phyloP scores from a whole-genome alignment of 257 asterid genomes.

The Apocynum venetum region DNA sequence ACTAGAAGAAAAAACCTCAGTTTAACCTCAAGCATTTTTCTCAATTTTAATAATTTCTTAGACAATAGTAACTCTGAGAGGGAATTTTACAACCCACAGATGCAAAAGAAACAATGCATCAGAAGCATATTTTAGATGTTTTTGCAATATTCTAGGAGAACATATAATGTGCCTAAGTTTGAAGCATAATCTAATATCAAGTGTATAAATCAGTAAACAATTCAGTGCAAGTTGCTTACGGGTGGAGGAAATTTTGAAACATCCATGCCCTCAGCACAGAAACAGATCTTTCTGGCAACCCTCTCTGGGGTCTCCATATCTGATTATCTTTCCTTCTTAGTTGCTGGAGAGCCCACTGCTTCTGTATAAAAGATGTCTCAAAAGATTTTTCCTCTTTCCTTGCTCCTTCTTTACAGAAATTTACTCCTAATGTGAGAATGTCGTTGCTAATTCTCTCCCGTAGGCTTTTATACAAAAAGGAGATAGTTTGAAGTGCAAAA shows the following conservation, averaged over 20 bases:
- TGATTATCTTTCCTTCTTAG: conserved; percentile 68
- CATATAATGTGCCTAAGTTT: background rate
- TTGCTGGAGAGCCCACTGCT: conserved; percentile 90
- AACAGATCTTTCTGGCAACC: conserved; percentile 87
- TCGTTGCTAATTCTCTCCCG: conserved; percentile 68
- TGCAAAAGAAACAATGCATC: background rate
- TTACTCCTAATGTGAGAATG: conserved; percentile 62
- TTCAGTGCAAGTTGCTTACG: conserved; percentile 43
- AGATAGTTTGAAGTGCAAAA: conserved; percentile 66
- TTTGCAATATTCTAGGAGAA: background rate
- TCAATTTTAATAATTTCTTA: background rate
- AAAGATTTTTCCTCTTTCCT: conserved; percentile 41
- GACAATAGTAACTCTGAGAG: background rate
- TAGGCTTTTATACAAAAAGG: conserved; percentile 58
- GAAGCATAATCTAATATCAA: conserved; percentile 5
- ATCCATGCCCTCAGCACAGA: conserved; percentile 92
- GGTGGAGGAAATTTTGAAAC: conserved; percentile 96
- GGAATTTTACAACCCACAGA: background rate
- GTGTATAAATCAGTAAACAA: background rate
- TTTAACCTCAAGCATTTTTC: background rate
- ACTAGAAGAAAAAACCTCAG: background rate
- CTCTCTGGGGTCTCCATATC: conserved; percentile 93
- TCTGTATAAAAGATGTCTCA: conserved; percentile 53
- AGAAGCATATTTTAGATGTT: background rate
- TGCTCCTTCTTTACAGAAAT: conserved; percentile 14